Evolutionary conservation across 2,329 filamentous ascomycete species (phyloP).

Genomic region (Fusarium papillatum): DNA sequence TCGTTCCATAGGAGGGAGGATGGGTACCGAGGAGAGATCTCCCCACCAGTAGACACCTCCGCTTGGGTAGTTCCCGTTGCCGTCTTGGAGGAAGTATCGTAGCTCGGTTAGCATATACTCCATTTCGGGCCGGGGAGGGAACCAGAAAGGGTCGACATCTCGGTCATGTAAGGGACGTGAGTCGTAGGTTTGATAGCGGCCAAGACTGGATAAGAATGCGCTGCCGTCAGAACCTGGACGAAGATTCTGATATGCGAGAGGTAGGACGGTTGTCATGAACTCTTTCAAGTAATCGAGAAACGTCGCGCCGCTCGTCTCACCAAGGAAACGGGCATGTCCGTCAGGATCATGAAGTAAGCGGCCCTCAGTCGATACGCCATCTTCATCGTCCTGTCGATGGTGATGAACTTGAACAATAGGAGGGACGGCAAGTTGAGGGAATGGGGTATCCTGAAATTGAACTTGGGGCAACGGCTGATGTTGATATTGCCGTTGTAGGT

Average conservation of each 20-base stretch:
- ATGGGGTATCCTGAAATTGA: constrained; percentile 27
- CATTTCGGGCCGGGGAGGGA: constrained; percentile 55
- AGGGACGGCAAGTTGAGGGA: constrained; percentile 11
- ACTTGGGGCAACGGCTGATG: constrained; percentile 13
- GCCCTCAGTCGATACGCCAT: constrained; percentile 49
- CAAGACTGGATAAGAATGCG: constrained; percentile 56
- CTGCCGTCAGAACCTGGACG: constrained; percentile 39
- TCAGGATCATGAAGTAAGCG: constrained; percentile 59
- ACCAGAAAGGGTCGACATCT: constrained; percentile 54
- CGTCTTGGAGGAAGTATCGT: constrained; percentile 61
- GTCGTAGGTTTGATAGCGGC: constrained; percentile 62
- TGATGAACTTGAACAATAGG: constrained; percentile 1
- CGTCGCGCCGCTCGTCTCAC: constrained; percentile 63
- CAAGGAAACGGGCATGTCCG: constrained; percentile 60
- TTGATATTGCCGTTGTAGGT: constrained; percentile 25
- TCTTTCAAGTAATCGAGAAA: constrained; percentile 64
- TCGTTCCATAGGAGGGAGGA: constrained; percentile 37
- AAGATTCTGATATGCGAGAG: constrained; percentile 47
- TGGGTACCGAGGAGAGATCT: constrained; percentile 51
- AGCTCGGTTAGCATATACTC: constrained; percentile 54
- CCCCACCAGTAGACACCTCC: constrained; percentile 66
- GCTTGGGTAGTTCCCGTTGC: constrained; percentile 54
- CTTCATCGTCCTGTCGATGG: constrained; percentile 41
- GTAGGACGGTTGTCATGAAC: constrained; percentile 57
- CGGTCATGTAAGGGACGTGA: constrained; percentile 55